Evolutionary conservation across 352 stramenopile genomes (phyloP), one percentile per base, ranked within the genome.

Genomic region (Globisporangium takayamanum): DNA sequence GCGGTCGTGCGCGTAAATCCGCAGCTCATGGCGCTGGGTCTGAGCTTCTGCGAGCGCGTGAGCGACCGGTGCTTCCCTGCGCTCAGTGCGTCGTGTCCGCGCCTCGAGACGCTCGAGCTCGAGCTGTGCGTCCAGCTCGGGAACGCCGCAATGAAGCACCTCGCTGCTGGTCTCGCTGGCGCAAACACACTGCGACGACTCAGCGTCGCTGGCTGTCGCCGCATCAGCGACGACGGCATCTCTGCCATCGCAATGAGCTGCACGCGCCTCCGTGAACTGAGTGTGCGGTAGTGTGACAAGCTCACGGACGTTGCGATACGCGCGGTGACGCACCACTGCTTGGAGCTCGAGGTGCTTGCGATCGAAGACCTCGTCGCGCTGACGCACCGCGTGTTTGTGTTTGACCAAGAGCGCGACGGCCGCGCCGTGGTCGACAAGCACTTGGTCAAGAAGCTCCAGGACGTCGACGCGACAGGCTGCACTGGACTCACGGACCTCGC

Each of bases 331-430:
- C 87, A 96, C 60, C 89, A 94, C 60, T 95, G 82, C 20, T 69
- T 94, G 36, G 72, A 95, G 16, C 63, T 98, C 0, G 71, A 94
- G 44, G 48, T 60, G 4, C 60, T 97, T 14, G 82, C 90, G 36
- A 56, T 97, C n/a, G 81, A 96, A 53, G 92, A 97, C 15, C 59
- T 97, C 26, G 70, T 67, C 25, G 54, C 70, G 0, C 52, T 88
- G 15, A 89, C 79, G 3, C 79, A 92, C 62, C 82, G 69, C 58
- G 62, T 86, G 10, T 97, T 98, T 53, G 50, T 84, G 18, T 96
- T 95, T 59, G 87, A 97, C 54, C 73, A 88, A 50, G 74, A 84
- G 66, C 68, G 73, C 14, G 92, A 98, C 49, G 89, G 88, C 0
- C 79, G 92, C 11, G 76, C 63, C 15, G 69, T 80, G 30, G 85